Evolutionary conservation across 345 rosid species (phyloP).

Genomic region (Camelina hispida): DNA sequence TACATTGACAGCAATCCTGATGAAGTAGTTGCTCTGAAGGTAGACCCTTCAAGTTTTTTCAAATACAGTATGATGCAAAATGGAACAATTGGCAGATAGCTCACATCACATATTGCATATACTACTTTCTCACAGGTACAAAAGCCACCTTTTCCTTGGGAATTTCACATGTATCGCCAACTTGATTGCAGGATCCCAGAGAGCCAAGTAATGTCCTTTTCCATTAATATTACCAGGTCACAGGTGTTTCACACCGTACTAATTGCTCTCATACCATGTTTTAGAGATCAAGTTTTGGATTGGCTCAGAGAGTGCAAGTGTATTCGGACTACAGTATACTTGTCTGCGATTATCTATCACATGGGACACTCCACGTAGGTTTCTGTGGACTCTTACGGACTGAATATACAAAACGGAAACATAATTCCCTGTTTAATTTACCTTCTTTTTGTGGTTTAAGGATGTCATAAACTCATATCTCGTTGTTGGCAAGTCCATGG

Average conservation of each 20-base stretch:
- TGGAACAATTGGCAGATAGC: constrained; percentile 15
- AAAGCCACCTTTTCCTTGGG: constrained; percentile 95
- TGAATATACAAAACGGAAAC: constrained; percentile 1
- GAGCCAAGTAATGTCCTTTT: constrained; percentile 58
- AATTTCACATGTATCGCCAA: constrained; percentile 92
- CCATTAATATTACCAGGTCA: constrained; percentile 21
- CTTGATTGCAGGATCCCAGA: constrained; percentile 77
- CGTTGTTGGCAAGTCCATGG: constrained; percentile 81
- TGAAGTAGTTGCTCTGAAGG: constrained; percentile 89
- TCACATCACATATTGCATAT: constrained; percentile 18
- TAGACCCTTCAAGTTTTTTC: constrained; percentile 26
- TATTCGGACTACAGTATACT: constrained; percentile 86
- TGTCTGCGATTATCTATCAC: constrained; percentile 73
- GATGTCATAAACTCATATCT: constrained; percentile 87
- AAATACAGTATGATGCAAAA: constrained; percentile 15
- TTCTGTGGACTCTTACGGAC: constrained; percentile 8
- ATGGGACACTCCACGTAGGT: constrained; percentile 90
- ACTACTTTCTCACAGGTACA: constrained; percentile 64
- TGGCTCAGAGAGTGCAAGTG: constrained; percentile 71
- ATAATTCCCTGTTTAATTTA: constrained; percentile 1
- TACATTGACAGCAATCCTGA: constrained; percentile 67
- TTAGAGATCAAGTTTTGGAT: constrained; percentile 88
- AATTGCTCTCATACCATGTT: constrained; percentile 41
- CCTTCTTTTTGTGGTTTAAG: constrained; percentile 49
- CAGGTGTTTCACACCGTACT: constrained; percentile 33